Evolutionary conservation across 2,329 filamentous ascomycete species (phyloP).

Genomic region (Shiraia sp.): DNA sequence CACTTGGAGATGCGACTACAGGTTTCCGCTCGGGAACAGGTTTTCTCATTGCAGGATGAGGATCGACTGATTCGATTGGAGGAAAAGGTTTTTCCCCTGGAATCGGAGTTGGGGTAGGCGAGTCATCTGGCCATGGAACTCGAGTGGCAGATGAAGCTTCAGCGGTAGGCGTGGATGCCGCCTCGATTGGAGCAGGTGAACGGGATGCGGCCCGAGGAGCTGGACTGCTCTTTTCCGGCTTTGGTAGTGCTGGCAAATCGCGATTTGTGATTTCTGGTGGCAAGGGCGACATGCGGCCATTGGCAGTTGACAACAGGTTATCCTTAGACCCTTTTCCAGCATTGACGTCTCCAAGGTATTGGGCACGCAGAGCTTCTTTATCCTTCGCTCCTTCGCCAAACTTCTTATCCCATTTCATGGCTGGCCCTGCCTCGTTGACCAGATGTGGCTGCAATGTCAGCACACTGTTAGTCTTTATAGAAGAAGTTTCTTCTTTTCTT

Average conservation of each 20-base stretch:
- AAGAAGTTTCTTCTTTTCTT: conserved; percentile 57
- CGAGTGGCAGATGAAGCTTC: conserved; percentile 40
- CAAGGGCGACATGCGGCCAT: conserved; percentile 34
- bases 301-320: conserved; percentile 43
- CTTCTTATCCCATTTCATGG: conserved; percentile 95
- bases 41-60: conserved; percentile 50
- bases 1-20: neutral
- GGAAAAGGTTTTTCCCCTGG: conserved; percentile 36
- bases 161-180: conserved; percentile 20
- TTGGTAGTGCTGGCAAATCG: conserved; percentile 49
- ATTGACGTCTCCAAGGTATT: conserved; percentile 77
- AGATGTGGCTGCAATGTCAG: conserved; percentile 85
- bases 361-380: conserved; percentile 79
- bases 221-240: conserved; percentile 26
- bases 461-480: conserved; percentile 82
- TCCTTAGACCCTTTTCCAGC: conserved; percentile 69
- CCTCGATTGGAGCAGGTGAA: conserved; percentile 30
- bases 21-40: conserved; percentile 36
- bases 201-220: conserved; percentile 26
- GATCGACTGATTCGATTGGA: conserved; percentile 25
- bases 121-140: conserved; percentile 34
- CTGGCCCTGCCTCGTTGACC: conserved; percentile 83
- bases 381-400: conserved; percentile 93
- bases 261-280: conserved; percentile 38
- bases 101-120: conserved; percentile 30